A percentile compares a stretch with the other conserved stretches of the same genome.
Conservation (phyloP, 352 stramenopile species). For the Albugo laibachii region DNA sequence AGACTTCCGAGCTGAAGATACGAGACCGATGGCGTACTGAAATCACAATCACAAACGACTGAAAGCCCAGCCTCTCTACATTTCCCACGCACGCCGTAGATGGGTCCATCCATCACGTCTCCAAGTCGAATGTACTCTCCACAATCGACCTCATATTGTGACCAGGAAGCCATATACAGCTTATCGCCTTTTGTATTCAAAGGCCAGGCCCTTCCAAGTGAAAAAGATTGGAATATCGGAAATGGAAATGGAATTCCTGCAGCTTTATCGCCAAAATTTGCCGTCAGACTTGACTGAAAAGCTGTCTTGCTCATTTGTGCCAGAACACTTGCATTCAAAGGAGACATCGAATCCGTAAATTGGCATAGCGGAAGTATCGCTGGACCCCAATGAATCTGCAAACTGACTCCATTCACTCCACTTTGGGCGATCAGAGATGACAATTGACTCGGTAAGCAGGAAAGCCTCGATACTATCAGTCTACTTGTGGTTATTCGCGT, state of each 20-base stretch:
- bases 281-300: no score
- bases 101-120: slow-evolving; percentile 12
- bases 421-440: slow-evolving; percentile 8
- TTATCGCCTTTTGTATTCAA: no score
- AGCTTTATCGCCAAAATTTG: no score
- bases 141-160: slow-evolving; percentile 16
- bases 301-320: slow-evolving; percentile 7
- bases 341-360: slow-evolving; percentile 22
- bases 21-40: slow-evolving; percentile 8
- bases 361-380: slow-evolving; percentile 43
- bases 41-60: slow-evolving; percentile 19
- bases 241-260: slow-evolving; percentile 7
- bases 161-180: no score
- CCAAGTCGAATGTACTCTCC: slow-evolving; percentile 50
- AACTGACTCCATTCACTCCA: no score
- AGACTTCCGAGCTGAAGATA: slow-evolving; percentile 26
- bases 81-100: slow-evolving; percentile 48
- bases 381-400: slow-evolving; percentile 31
- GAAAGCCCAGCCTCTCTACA: slow-evolving; percentile 8
- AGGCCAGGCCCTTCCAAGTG: no score
- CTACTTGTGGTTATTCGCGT: slow-evolving; percentile 9
- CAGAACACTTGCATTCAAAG: slow-evolving; percentile 13
- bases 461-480: slow-evolving; percentile 8
- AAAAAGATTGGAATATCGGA: slow-evolving; percentile 18
- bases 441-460: slow-evolving; percentile 2